phyloP scores from a whole-genome alignment of 2,329 filamentous ascomycete genomes.

The Onygenales sp. region DNA sequence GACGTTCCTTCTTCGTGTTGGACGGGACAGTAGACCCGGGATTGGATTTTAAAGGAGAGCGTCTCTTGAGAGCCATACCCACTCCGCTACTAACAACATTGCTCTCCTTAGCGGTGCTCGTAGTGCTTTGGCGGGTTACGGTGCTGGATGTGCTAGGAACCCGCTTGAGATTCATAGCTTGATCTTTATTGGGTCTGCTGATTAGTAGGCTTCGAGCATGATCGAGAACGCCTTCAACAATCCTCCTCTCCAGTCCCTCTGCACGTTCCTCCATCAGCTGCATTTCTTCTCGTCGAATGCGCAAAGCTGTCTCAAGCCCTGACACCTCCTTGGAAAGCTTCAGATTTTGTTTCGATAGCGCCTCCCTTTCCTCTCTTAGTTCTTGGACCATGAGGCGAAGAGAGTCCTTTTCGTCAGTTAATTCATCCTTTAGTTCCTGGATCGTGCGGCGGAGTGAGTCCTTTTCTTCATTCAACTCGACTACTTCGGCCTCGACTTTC shows the following conservation, averaged over 20 bases:
- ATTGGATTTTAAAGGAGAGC: slow-evolving; percentile 34
- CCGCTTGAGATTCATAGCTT: slow-evolving; percentile 43
- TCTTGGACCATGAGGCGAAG: slow-evolving; percentile 47
- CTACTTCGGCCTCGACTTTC: slow-evolving; percentile 45
- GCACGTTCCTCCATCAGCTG: slow-evolving; percentile 83
- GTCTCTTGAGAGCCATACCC: slow-evolving; percentile 41
- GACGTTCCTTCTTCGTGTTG: slow-evolving; percentile 50
- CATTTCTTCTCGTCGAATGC: slow-evolving; percentile 82
- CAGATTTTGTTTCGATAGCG: slow-evolving; percentile 66
- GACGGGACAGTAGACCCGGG: slow-evolving; percentile 36
- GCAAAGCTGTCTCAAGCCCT: slow-evolving; percentile 79
- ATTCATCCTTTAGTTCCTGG: slow-evolving; percentile 31
- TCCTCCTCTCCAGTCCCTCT: slow-evolving; percentile 79
- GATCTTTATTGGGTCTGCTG: slow-evolving; percentile 53
- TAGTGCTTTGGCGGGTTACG: slow-evolving; percentile 26
- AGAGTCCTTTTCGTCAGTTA: slow-evolving; percentile 49
- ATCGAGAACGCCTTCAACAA: slow-evolving; percentile 91
- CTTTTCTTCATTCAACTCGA: slow-evolving; percentile 47
- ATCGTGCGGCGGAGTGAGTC: slow-evolving; percentile 53
- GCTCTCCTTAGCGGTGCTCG: slow-evolving; percentile 26
- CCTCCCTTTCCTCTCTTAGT: slow-evolving; percentile 48
- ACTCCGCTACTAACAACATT: slow-evolving; percentile 33
- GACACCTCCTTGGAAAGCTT: slow-evolving; percentile 77
- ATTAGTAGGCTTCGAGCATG: slow-evolving; percentile 79
- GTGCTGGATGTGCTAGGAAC: slow-evolving; percentile 38